A percentile compares a stretch with the other conserved stretches of the same genome.
phyloP scores from a whole-genome alignment of 2,329 filamentous ascomycete species.

The Colletotrichum sp. region DNA sequence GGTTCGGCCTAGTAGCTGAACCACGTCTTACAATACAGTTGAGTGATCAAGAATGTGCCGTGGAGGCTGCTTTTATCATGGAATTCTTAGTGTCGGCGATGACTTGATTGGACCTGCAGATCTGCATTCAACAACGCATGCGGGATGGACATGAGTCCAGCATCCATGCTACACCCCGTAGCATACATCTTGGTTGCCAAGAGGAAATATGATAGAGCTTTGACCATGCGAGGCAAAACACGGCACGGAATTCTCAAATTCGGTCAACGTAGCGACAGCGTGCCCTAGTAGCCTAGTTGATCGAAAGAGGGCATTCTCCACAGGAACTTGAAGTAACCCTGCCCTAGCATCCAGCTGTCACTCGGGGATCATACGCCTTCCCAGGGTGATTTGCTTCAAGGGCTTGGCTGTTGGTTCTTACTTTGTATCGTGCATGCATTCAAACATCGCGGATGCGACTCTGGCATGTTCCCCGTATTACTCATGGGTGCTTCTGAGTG shows the following conservation, averaged over 20 bases:
- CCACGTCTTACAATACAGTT: neutral
- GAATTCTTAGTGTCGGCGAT: neutral
- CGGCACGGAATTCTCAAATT: neutral
- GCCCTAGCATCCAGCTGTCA: neutral
- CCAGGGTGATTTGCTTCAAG: neutral
- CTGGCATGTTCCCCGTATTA: neutral
- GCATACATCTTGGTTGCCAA: neutral
- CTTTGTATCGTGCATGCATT: neutral
- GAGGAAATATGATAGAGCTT: neutral
- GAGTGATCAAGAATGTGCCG: neutral
- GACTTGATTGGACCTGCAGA: neutral
- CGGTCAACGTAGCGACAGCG: neutral
- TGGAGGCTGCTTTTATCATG: neutral
- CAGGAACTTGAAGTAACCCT: neutral
- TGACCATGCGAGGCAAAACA: neutral
- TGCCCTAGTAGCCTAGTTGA: neutral
- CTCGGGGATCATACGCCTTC: neutral
- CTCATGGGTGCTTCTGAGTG: neutral
- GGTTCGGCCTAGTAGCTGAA: neutral
- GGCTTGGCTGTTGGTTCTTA: neutral
- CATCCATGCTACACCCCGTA: neutral
- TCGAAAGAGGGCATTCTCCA: neutral
- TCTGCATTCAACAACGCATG: neutral
- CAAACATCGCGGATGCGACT: neutral
- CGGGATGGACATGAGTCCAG: neutral